A percentile compares a stretch with the other conserved stretches of the same genome.
Conservation (phyloP, 208 protist genomes). For the Phytomonas francai region DNA sequence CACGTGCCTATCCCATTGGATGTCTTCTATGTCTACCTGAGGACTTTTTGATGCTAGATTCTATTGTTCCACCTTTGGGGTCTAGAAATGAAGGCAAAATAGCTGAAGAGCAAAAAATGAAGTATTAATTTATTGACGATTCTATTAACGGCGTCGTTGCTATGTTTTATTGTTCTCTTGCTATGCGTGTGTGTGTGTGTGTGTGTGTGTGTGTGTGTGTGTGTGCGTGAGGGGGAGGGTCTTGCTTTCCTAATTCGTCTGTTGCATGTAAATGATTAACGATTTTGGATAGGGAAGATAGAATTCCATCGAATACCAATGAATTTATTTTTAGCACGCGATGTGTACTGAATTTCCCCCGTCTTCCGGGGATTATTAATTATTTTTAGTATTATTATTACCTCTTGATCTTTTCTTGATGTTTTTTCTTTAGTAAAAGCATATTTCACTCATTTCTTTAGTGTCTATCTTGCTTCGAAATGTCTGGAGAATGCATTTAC, state of each 20-base stretch:
- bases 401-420: background rate
- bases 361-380: slow-evolving; percentile 7
- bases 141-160: background rate
- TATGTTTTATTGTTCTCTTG: slow-evolving; percentile 1
- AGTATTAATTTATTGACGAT: background rate
- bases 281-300: background rate
- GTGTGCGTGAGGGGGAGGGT: background rate
- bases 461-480: slow-evolving; percentile 19
- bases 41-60: slow-evolving; percentile 6
- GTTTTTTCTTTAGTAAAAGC: slow-evolving; percentile 5
- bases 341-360: slow-evolving; percentile 8
- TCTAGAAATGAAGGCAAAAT: background rate
- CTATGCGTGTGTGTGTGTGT: background rate
- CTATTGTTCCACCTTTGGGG: slow-evolving; percentile 5
- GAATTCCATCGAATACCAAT: slow-evolving; percentile 1
- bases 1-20: slow-evolving; percentile 19
- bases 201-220: slow-evolving; percentile 4
- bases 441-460: slow-evolving; percentile 13
- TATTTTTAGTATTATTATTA: slow-evolving; percentile 1
- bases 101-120: background rate
- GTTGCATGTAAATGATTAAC: background rate
- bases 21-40: slow-evolving; percentile 44
- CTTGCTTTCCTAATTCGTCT: background rate
- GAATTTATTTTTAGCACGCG: background rate
- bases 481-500: slow-evolving; percentile 87